Base-by-base conservation (phyloP, 1,139 yeast species). In the Taphrina confusa region DNA sequence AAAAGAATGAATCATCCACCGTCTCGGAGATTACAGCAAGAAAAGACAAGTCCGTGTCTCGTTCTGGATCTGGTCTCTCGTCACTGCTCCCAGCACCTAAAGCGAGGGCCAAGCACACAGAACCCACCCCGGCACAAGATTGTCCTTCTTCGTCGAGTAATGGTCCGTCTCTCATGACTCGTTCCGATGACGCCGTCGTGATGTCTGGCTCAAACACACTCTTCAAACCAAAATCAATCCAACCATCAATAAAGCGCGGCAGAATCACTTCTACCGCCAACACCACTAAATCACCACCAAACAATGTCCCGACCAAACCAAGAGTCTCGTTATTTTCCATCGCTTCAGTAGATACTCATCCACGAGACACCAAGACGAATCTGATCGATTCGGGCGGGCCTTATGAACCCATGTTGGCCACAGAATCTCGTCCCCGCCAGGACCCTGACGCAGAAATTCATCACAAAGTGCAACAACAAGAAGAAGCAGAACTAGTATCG, bases 51-150 rank as follows among this genome's bases (percentile, higher is more conserved):
- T 22, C n/a, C 2, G 42, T 6, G 25, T 16, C n/a, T 20, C 11
- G n/a, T 22, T 25, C 9, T 18, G 42, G 42, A 16, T 18, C 42
- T 12, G 54, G 54, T 22, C 33, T 49, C 6, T 33, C 54, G 12
- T 42, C 54, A 6, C 42, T 49, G 16, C 33, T 49, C 11, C 54
- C 54, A 34, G 31, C 40, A 22, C 54, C 54, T n/a, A 49, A 49
- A 18, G 14, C 33, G n/a, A 30, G 31, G 14, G 9, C 30, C 27
- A 36, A 36, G 40, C 11, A 6, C 11, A 18, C 36, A 18, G 50
- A 9, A 1, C 25, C 28, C 5, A 37, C 11, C 2, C 6, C 18
- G 31, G 16, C 12, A 4, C 11, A 18, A 12, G 14, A 23, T n/a
- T 12, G 31, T 9, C 2, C 4, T 11, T 11, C 31, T 22, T 28